phyloP scores from a whole-genome alignment of 352 stramenopile genomes.

The Pythium insidiosum region DNA sequence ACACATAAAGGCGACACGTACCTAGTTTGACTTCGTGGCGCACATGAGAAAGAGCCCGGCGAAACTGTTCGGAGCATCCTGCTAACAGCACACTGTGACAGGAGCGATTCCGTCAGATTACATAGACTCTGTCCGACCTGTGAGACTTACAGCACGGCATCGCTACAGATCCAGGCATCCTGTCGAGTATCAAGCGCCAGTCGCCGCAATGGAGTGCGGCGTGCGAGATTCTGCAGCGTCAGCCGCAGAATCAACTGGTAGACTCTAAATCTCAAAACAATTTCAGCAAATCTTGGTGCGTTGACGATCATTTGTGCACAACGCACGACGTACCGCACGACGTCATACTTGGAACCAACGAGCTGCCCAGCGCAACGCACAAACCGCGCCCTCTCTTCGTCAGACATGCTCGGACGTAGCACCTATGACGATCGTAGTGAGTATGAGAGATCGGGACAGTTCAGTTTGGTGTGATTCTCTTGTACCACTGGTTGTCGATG shows the following conservation, averaged over 20 bases:
- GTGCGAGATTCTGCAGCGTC: conserved; percentile 34
- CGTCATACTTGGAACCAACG: conserved; percentile 54
- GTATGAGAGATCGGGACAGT: no score
- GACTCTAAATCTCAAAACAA: conserved; percentile 18
- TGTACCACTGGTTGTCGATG: conserved; percentile 63
- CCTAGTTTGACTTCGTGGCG: conserved; percentile 31
- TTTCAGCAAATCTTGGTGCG: neutral
- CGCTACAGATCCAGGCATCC: conserved; percentile 69
- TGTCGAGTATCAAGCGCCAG: conserved; percentile 40
- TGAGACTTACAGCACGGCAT: conserved; percentile 57
- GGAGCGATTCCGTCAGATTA: neutral
- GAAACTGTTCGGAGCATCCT: conserved; percentile 47
- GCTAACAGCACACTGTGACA: conserved; percentile 42
- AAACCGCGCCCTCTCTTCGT: conserved; percentile 38
- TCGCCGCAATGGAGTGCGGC: conserved; percentile 28
- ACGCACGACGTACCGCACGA: conserved; percentile 32
- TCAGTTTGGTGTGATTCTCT: no score
- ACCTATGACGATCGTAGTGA: conserved; percentile 30
- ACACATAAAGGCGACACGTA: no score
- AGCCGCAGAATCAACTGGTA: conserved; percentile 60
- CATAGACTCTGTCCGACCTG: neutral
- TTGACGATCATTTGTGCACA: neutral
- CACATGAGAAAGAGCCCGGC: conserved; percentile 40
- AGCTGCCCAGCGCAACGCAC: conserved; percentile 51
- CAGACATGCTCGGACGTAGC: conserved; percentile 35